Evolutionary conservation across 805 yeast genomes (phyloP), one percentile per base, ranked within the genome.

Genomic region (Pichia phayaonensis): DNA sequence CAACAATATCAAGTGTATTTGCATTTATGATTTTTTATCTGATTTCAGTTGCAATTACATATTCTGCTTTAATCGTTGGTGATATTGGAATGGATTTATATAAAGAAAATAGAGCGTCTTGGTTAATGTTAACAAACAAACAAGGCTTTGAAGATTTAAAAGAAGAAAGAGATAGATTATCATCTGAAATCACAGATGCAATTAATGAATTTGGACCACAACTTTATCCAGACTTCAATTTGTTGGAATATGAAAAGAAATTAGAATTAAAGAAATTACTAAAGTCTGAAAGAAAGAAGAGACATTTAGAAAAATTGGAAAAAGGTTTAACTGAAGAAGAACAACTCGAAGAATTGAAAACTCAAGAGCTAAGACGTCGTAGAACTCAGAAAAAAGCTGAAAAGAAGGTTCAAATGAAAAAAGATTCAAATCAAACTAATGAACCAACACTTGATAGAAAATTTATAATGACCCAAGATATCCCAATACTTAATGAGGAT

Each of bases 41-140:
- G n/a, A 67, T 80, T 22, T 83, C 94, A 48, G 88, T 78, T 1
- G 63, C 76, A 27, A 81, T 92, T 16, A 87, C 97, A 0, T 92
- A 87, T 61, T 82, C 95, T n/a, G 96, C 99, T 0, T 74, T 94
- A 57, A 74, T 88, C 26, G 81, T 89, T 51, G 98, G 99, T 48
- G 99, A 94, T 62, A 85, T 83, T 53, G 99, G 99, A 36, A 76
- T 88, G 81, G 98, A 92, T 63, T 75, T 86, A 45, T 77, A 85
- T 64, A 89, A 89, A 63, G 83, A 95, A 3, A 70, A 92, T 50
- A 77, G 90, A 56, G 97, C 98, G 1, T 69, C 92, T 42, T 85
- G 84, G 67, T 65, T 84, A 26, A 79, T 86, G 3, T 64, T 86
- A 20, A 77, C 76, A 12, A 73, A 80, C 23, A 84, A 85, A 40